Evolutionary conservation across 75 land plant genomes (phyloP), one percentile per base, ranked within the genome.

Genomic region (Cunninghamia lanceolata): DNA sequence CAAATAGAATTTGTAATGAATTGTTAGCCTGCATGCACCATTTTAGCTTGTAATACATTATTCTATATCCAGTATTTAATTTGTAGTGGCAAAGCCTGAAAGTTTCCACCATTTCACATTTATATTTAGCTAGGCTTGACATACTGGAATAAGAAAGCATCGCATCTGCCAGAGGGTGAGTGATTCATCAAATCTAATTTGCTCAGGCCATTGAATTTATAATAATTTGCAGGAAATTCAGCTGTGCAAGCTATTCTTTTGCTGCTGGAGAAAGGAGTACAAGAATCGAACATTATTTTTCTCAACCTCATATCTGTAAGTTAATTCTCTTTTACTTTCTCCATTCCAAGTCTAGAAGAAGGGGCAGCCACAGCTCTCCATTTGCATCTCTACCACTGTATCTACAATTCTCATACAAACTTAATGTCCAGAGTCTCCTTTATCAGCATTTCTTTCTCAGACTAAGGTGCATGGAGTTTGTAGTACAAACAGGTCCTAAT

Each of bases 241-340:
- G 97, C 98, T 85, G 94, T 95, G 34, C 94, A 95, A 87, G 99
- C 99, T 34, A 97, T 97, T 77, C 88, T 90, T 46, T 87, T 97
- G 84, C 89, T 97, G 28, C 59, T 95, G 75, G 83, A 88, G 82
- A 97, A 94, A 77, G 99, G 99, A 42, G 97, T 97, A 39, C 96
- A 94, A 81, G 99, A 97, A 86, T 83, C 91, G 82, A 95, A 95
- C 84, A 97, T 97, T 52, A 95, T 97, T 68, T 95, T 97, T 87
- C 96, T 97, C 74, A 97, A 95, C 86, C 96, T 97, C 45, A 97
- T 97, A 70, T 95, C 97, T 38, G 97, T 95, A 91, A 90, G 94
- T 32, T 50, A 7, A 45, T 78, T 38, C 85, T 81, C 28, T 38
- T 80, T 81, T 73, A 34, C 34, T 9, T 25, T 70, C 15, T 10